Conservation (phyloP, 1,284 basidiomycete genomes). For the Phlebopus sp. region DNA sequence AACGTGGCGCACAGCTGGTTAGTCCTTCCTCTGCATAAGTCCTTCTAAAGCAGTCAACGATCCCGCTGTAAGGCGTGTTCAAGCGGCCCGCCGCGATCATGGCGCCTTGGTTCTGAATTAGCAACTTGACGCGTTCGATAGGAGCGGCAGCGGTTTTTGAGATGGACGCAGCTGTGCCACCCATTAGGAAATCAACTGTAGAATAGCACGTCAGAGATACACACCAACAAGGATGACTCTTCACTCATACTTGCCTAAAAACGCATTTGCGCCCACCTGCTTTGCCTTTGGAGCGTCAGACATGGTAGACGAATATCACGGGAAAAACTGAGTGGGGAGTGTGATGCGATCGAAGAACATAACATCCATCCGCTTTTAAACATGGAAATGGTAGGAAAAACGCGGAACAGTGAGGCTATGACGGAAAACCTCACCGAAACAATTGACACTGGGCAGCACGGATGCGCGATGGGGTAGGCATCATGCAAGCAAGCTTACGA, state of each 20-base stretch:
- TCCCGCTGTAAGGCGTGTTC: slow-evolving; percentile 55
- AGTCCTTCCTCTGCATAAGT: slow-evolving; percentile 56
- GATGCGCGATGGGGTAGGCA: not conserved
- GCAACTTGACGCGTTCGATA: slow-evolving; percentile 70
- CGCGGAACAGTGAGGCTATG: slow-evolving; percentile 9
- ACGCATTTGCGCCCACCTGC: slow-evolving; percentile 13
- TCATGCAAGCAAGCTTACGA: not conserved
- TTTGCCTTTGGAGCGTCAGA: slow-evolving; percentile 5
- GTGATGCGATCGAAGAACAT: not conserved
- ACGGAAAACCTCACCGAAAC: not conserved
- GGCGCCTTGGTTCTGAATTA: slow-evolving; percentile 66
- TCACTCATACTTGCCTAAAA: slow-evolving; percentile 18
- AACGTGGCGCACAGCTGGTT: slow-evolving; percentile 34
- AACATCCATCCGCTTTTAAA: slow-evolving; percentile 3
- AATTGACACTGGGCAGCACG: not conserved
- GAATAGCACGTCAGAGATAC: slow-evolving; percentile 1
- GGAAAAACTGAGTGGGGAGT: slow-evolving; percentile 26
- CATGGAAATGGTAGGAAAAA: slow-evolving; percentile 15
- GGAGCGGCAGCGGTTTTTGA: slow-evolving; percentile 72
- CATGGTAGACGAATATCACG: slow-evolving; percentile 10
- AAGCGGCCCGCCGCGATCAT: slow-evolving; percentile 58
- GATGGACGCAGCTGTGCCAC: slow-evolving; percentile 51
- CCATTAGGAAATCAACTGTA: slow-evolving; percentile 49
- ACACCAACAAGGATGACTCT: not conserved
- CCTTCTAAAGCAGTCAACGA: slow-evolving; percentile 56